A percentile compares a stretch with the other conserved stretches of the same genome.
These are phyloP conservation scores for Botrytis elliptica DNA, from an alignment of 2,329 filamentous ascomycete genomes.

Conservation along the genomic window DNA sequence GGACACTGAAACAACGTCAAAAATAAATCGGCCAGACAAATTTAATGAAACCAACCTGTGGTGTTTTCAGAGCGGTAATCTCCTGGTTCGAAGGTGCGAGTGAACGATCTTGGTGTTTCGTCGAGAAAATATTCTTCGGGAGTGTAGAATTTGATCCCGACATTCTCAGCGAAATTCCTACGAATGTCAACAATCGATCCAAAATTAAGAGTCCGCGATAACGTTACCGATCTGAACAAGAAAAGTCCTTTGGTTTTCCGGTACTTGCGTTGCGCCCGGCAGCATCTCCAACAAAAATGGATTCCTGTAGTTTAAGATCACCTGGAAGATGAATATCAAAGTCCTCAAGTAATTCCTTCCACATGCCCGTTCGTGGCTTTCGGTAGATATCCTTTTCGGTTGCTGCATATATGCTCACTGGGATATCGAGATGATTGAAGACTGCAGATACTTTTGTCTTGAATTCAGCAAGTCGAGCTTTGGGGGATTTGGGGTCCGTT, in stretches of 20 bases:
- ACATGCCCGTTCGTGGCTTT: constrained; percentile 89
- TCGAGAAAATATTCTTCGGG: constrained; percentile 90
- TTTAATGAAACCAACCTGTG: constrained; percentile 30
- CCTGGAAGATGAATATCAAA: constrained; percentile 43
- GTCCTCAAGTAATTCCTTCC: constrained; percentile 63
- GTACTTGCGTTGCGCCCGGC: constrained; percentile 55
- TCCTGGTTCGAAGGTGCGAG: constrained; percentile 68
- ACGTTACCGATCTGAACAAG: constrained; percentile 56
- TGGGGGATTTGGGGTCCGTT: constrained; percentile 67
- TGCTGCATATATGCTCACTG: constrained; percentile 80
- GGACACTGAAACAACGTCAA: constrained; percentile 29
- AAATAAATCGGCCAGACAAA: background rate
- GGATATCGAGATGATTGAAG: constrained; percentile 69
- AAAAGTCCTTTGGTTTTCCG: constrained; percentile 57
- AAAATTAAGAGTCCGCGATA: background rate
- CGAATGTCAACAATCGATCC: constrained; percentile 23
- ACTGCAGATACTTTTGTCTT: constrained; percentile 75
- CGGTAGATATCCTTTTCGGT: constrained; percentile 78
- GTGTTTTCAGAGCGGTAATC: constrained; percentile 48
- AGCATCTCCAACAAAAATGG: constrained; percentile 90
- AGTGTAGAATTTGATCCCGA: constrained; percentile 76
- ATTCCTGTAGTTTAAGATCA: constrained; percentile 66
- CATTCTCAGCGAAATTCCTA: constrained; percentile 81
- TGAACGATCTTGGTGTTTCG: constrained; percentile 63
- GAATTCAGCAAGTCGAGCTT: constrained; percentile 70